Conservation (phyloP, 768 basidiomycete species). For the Lactarius sanguifluus region DNA sequence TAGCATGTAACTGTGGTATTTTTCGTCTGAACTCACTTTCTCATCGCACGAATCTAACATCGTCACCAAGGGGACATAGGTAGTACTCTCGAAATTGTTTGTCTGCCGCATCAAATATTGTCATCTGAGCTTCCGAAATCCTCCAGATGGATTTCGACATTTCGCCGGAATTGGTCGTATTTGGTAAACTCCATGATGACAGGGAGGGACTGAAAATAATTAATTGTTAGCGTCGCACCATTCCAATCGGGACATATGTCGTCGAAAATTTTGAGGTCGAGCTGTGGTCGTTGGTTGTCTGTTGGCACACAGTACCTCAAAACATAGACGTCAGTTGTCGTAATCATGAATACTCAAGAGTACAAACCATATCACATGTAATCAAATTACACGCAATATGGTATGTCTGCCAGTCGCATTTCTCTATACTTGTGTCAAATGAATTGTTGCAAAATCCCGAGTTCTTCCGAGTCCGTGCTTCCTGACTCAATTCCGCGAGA, state of each 20-base stretch:
- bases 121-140: no score
- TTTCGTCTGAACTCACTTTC: not conserved
- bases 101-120: no score
- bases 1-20: not conserved
- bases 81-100: not conserved
- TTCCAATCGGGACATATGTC: not conserved
- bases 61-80: not conserved
- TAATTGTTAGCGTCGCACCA: not conserved
- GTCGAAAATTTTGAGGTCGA: not conserved
- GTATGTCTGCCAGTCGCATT: not conserved
- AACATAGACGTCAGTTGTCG: not conserved
- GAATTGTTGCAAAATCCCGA: not conserved
- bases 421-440: not conserved
- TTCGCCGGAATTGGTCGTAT: no score
- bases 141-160: no score
- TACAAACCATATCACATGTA: not conserved
- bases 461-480: not conserved
- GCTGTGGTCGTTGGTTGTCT: not conserved
- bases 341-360: not conserved
- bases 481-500: not conserved
- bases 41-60: not conserved
- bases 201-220: not conserved
- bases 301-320: not conserved
- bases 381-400: no score
- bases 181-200: no score